phyloP scores from a whole-genome alignment of 208 protist genomes.

The Phytomonas sp. region DNA sequence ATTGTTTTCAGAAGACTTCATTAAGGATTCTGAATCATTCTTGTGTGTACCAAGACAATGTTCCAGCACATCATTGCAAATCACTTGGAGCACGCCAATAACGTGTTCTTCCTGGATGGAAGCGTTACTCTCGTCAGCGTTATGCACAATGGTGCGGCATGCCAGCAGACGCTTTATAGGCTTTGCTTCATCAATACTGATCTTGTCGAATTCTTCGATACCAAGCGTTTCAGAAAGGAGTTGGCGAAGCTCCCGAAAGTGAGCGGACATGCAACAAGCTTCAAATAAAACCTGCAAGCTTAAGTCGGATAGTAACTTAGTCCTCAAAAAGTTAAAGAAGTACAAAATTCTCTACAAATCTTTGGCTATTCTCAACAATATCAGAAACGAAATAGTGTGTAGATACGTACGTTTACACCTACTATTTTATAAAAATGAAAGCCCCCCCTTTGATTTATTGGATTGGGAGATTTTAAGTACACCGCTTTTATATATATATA shows the following conservation, averaged over 20 bases:
- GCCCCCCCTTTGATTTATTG: background rate
- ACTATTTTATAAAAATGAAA: background rate
- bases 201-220: constrained; percentile 38
- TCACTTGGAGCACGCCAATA: constrained; percentile 18
- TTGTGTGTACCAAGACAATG: background rate
- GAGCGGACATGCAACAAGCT: constrained; percentile 32
- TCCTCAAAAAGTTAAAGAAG: background rate
- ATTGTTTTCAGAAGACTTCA: background rate
- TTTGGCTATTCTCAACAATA: background rate
- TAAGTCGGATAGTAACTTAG: background rate
- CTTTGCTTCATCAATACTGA: constrained; percentile 30
- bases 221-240: constrained; percentile 33
- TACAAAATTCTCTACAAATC: background rate
- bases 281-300: background rate
- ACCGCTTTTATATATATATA: background rate
- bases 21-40: background rate
- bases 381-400: background rate
- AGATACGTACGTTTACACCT: background rate
- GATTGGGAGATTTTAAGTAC: background rate
- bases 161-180: constrained; percentile 50
- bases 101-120: constrained; percentile 13
- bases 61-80: constrained; percentile 23
- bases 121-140: constrained; percentile 5
- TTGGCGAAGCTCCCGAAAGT: constrained; percentile 41
- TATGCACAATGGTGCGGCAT: constrained; percentile 20